Conservation (phyloP, 805 yeast genomes). For the Sugiyamaella smithiae region DNA sequence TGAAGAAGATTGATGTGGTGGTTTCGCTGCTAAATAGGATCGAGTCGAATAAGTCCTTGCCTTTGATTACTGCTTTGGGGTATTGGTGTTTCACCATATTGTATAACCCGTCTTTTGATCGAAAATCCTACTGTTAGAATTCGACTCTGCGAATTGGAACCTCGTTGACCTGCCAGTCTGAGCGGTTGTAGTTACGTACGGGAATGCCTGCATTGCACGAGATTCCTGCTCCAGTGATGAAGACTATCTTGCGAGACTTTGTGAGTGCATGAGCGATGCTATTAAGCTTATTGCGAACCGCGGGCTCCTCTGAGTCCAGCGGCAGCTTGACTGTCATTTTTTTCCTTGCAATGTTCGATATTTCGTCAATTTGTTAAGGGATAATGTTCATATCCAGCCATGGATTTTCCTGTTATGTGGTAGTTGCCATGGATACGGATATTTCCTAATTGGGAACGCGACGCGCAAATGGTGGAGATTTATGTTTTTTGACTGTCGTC, state of each 20-base stretch:
- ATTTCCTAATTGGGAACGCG: constrained; percentile 1
- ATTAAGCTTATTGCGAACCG: neutral
- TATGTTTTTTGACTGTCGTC: too few relatives aligned
- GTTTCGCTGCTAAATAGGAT: constrained; percentile 68
- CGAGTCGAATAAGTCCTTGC: constrained; percentile 88
- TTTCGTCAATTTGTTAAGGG: too few relatives aligned
- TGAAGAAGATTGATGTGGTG: constrained; percentile 71
- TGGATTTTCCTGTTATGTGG: constrained; percentile 1
- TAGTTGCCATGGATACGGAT: neutral
- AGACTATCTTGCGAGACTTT: constrained; percentile 54
- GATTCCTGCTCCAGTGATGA: constrained; percentile 93
- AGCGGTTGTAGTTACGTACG: constrained; percentile 18
- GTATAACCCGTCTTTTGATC: constrained; percentile 82
- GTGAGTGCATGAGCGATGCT: constrained; percentile 41
- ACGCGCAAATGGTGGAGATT: too few relatives aligned
- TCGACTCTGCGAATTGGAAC: neutral
- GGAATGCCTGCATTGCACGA: constrained; percentile 98
- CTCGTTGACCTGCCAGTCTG: neutral
- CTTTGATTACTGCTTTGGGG: constrained; percentile 64
- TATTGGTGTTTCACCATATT: constrained; percentile 62
- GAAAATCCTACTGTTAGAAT: constrained; percentile 51
- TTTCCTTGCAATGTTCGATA: too few relatives aligned
- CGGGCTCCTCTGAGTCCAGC: constrained; percentile 26
- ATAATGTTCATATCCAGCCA: too few relatives aligned
- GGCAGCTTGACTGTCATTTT: constrained; percentile 15